These are phyloP conservation scores for Vigna angularis DNA, from an alignment of 306 rosid species.

Conservation along the genomic window DNA sequence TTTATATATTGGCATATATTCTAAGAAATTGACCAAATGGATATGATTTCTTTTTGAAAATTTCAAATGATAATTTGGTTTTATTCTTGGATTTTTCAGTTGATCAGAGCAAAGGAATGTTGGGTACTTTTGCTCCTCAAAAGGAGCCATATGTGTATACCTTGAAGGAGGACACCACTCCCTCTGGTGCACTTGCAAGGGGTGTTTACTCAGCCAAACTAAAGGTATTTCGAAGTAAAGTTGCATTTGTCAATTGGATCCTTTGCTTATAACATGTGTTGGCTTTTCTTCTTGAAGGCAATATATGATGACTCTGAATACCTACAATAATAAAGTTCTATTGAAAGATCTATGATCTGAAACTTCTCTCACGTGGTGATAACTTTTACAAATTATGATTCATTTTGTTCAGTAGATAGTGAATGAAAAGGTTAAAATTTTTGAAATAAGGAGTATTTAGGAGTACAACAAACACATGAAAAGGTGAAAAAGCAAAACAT, in stretches of 20 bases:
- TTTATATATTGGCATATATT: slow-evolving; percentile 2
- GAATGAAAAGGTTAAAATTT: neutral
- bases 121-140: slow-evolving; percentile 95
- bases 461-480: neutral
- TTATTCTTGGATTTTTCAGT: slow-evolving; percentile 59
- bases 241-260: neutral
- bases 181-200: slow-evolving; percentile 86
- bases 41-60: neutral
- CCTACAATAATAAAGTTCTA: neutral
- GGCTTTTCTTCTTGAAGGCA: slow-evolving; percentile 7
- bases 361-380: slow-evolving; percentile 19
- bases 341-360: slow-evolving; percentile 5
- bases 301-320: neutral
- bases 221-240: slow-evolving; percentile 57
- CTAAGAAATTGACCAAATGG: neutral
- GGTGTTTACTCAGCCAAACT: slow-evolving; percentile 87
- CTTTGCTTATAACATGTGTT: neutral
- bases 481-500: neutral
- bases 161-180: slow-evolving; percentile 92
- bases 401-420: neutral
- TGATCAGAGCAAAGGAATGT: slow-evolving; percentile 87
- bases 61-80: slow-evolving; percentile 2
- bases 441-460: neutral
- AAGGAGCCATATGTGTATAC: slow-evolving; percentile 69
- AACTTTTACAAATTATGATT: neutral